Conservation (phyloP, 768 basidiomycete species). For the Fomitopsis serialis region DNA sequence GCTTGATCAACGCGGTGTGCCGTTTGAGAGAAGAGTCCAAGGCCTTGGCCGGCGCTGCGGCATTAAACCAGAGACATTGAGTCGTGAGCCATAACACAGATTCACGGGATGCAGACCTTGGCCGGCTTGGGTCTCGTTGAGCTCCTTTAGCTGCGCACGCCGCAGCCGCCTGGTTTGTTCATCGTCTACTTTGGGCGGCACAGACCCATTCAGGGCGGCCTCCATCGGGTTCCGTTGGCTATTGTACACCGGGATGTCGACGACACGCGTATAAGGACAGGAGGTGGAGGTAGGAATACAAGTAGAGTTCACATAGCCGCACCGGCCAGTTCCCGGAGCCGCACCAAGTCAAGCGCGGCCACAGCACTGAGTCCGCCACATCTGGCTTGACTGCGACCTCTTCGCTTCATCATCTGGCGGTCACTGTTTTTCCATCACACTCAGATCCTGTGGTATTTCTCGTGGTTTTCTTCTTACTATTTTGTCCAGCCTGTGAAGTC, state of each 20-base stretch:
- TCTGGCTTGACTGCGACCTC: background rate
- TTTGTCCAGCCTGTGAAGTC: too few species aligned
- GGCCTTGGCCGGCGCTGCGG: slow-evolving; percentile 55
- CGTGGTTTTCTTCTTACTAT: too few species aligned
- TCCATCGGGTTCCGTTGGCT: slow-evolving; percentile 8
- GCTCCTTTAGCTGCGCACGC: slow-evolving; percentile 52
- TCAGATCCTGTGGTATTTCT: background rate
- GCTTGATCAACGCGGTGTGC: slow-evolving; percentile 93
- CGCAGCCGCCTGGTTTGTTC: slow-evolving; percentile 49
- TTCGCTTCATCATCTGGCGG: background rate
- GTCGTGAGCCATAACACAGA: too few species aligned
- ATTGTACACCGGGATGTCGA: background rate
- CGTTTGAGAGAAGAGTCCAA: slow-evolving; percentile 94
- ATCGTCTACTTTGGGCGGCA: slow-evolving; percentile 38
- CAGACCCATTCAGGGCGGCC: slow-evolving; percentile 4
- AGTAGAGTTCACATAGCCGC: background rate
- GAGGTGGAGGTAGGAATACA: background rate
- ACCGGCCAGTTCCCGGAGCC: background rate
- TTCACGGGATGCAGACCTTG: slow-evolving; percentile 36
- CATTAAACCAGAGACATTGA: background rate
- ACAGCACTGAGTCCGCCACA: background rate
- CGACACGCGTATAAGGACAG: background rate
- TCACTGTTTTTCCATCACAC: background rate
- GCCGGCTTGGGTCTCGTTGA: slow-evolving; percentile 44
- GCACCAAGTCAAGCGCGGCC: background rate